A percentile compares a stretch with the other conserved stretches of the same genome.
Conservation (phyloP, 345 rosid species). For the Clarkia xantiana region DNA sequence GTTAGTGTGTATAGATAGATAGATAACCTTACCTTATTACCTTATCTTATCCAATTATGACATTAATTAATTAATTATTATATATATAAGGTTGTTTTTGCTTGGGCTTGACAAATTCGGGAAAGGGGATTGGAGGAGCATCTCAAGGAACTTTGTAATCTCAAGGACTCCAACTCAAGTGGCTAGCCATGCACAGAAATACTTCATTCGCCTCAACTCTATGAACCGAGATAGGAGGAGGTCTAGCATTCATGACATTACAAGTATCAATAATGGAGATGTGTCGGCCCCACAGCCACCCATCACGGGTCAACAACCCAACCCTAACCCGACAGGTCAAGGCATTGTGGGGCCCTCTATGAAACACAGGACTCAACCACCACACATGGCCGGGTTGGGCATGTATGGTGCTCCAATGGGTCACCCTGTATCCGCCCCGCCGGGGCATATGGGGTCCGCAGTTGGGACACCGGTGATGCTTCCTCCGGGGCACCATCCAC, state of each 20-base stretch:
- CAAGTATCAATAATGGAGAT: constrained; percentile 46
- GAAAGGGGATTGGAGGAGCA: constrained; percentile 98
- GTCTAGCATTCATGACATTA: constrained; percentile 90
- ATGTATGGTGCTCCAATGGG: constrained; percentile 70
- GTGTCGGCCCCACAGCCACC: constrained; percentile 31
- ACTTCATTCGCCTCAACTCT: constrained; percentile 70
- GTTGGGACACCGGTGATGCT: constrained; percentile 93
- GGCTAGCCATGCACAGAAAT: constrained; percentile 92
- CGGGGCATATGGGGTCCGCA: constrained; percentile 63
- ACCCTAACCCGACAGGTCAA: constrained; percentile 16
- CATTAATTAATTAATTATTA: not conserved
- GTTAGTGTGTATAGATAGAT: not conserved
- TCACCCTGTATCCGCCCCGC: constrained; percentile 48
- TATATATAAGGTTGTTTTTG: constrained; percentile 49
- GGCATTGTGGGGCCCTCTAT: constrained; percentile 19
- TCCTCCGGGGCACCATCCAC: constrained; percentile 52
- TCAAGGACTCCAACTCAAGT: constrained; percentile 94
- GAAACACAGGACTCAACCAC: constrained; percentile 35
- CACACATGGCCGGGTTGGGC: constrained; percentile 41
- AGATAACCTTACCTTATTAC: not conserved
- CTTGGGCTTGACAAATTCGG: constrained; percentile 86
- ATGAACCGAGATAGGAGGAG: constrained; percentile 80
- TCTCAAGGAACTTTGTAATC: constrained; percentile 72
- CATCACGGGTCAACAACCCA: constrained; percentile 53
- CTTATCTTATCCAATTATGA: constrained; percentile 5